Conservation (phyloP, 164 flowering plant species). For the Kingdonia uniflora region DNA sequence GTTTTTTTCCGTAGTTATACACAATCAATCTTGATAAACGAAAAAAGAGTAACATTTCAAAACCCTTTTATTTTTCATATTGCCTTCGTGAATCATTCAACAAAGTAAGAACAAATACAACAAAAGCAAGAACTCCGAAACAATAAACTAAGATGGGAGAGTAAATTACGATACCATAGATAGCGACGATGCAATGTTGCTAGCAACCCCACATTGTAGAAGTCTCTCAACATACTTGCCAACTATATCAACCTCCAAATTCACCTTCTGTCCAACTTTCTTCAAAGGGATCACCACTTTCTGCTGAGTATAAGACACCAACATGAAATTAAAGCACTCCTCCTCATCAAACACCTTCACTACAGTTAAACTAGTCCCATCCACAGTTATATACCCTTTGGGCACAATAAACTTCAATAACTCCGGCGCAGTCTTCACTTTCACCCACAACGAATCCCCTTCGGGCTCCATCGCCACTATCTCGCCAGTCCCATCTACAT, state of each 20-base stretch:
- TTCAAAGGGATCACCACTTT: conserved; percentile 77
- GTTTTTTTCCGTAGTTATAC: too few relatives aligned
- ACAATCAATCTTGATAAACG: too few relatives aligned
- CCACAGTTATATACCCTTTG: conserved; percentile 81
- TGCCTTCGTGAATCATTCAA: too few relatives aligned
- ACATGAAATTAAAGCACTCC: conserved; percentile 69
- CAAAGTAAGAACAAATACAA: neutral
- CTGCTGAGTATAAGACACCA: conserved; percentile 87
- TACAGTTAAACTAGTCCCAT: conserved; percentile 94
- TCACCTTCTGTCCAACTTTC: conserved; percentile 82
- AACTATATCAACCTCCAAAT: conserved; percentile 86
- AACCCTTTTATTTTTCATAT: too few relatives aligned
- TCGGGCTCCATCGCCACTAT: conserved; percentile 47
- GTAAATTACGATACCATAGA: neutral
- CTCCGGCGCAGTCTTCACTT: conserved; percentile 49
- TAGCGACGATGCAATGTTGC: conserved; percentile 19
- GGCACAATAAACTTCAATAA: conserved; percentile 71
- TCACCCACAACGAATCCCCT: conserved; percentile 86
- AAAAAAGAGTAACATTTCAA: too few relatives aligned
- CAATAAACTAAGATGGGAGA: neutral
- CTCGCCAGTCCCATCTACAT: conserved; percentile 88
- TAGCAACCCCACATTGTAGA: conserved; percentile 46
- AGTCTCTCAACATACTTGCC: conserved; percentile 94
- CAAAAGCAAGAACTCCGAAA: neutral
- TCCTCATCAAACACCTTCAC: conserved; percentile 79